These are phyloP conservation scores for Rauvolfia tetraphylla DNA, from an alignment of 257 asterid species.

Conservation along the genomic window DNA sequence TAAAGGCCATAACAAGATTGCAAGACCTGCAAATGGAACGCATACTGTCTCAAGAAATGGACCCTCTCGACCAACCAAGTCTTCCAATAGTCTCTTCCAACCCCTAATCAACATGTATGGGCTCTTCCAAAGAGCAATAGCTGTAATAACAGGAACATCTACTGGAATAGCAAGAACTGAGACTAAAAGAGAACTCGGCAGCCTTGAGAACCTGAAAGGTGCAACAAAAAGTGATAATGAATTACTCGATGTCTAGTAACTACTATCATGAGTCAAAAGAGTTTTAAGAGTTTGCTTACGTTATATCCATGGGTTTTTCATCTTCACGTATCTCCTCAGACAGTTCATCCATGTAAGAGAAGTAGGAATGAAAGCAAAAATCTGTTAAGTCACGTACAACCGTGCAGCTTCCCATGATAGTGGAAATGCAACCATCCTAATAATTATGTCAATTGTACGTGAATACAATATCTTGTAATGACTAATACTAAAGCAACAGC, in stretches of 20 bases:
- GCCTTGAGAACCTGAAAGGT: conserved; percentile 46
- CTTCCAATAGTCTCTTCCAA: conserved; percentile 85
- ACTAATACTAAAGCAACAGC: neutral
- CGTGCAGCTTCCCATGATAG: conserved; percentile 62
- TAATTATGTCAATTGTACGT: conserved; percentile 21
- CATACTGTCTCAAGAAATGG: conserved; percentile 87
- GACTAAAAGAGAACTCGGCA: conserved; percentile 71
- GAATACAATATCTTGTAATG: conserved; percentile 4
- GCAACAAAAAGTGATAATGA: neutral
- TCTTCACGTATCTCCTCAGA: conserved; percentile 50
- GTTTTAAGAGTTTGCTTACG: conserved; percentile 29
- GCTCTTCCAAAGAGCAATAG: conserved; percentile 85
- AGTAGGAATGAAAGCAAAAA: conserved; percentile 90
- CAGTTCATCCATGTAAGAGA: conserved; percentile 88
- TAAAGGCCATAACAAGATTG: conserved; percentile 83
- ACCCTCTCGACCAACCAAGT: conserved; percentile 83
- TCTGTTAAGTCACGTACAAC: conserved; percentile 75
- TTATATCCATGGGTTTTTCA: conserved; percentile 64
- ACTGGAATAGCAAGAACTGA: conserved; percentile 49
- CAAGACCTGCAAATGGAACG: conserved; percentile 87
- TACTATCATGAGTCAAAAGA: neutral
- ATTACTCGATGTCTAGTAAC: neutral
- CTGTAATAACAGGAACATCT: conserved; percentile 63
- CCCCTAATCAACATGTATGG: conserved; percentile 83
- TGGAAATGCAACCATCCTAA: conserved; percentile 75